These are phyloP conservation scores for Clarireedia sp. DNA, from an alignment of 2,329 filamentous ascomycete species.

Conservation along the genomic window DNA sequence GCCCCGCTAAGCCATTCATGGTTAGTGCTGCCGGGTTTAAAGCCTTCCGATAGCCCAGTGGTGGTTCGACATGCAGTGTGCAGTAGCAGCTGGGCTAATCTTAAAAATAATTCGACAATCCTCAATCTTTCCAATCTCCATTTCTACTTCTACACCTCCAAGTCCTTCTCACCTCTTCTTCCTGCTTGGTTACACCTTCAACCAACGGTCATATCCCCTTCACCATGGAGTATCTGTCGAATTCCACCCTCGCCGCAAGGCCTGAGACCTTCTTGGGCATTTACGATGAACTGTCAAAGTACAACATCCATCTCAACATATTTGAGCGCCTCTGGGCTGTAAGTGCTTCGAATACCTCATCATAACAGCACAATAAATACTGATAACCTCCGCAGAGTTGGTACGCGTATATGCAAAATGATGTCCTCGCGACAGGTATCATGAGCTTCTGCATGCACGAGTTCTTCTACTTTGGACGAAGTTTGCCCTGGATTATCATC, in stretches of 20 bases:
- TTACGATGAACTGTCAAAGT: slow-evolving; percentile 56
- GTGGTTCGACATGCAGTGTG: slow-evolving; percentile 10
- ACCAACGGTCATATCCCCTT: background rate
- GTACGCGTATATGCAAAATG: slow-evolving; percentile 98
- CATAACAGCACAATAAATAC: slow-evolving; percentile 10
- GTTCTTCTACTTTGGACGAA: slow-evolving; percentile 82
- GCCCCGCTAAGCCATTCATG: no score
- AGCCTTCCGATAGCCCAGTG: slow-evolving; percentile 5
- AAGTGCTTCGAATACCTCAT: slow-evolving; percentile 32
- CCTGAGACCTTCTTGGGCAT: slow-evolving; percentile 43
- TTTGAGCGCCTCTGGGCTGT: slow-evolving; percentile 84
- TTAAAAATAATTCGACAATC: background rate
- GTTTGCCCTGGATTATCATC: slow-evolving; percentile 85
- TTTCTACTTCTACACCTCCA: background rate
- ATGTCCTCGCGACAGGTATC: slow-evolving; percentile 91
- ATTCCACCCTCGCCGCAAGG: slow-evolving; percentile 23
- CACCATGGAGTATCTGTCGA: slow-evolving; percentile 21
- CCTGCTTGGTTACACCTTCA: background rate
- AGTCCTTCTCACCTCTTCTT: background rate
- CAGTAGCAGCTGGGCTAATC: background rate
- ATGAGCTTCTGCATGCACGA: slow-evolving; percentile 98
- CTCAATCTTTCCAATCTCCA: slow-evolving; percentile 7
- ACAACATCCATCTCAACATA: slow-evolving; percentile 75
- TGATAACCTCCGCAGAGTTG: slow-evolving; percentile 49
- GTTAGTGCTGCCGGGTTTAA: background rate